Percentiles rank a stretch among this genome's conserved stretches.
phyloP scores from a whole-genome alignment of 2,329 filamentous ascomycete genomes.

The Xylaria sp. region DNA sequence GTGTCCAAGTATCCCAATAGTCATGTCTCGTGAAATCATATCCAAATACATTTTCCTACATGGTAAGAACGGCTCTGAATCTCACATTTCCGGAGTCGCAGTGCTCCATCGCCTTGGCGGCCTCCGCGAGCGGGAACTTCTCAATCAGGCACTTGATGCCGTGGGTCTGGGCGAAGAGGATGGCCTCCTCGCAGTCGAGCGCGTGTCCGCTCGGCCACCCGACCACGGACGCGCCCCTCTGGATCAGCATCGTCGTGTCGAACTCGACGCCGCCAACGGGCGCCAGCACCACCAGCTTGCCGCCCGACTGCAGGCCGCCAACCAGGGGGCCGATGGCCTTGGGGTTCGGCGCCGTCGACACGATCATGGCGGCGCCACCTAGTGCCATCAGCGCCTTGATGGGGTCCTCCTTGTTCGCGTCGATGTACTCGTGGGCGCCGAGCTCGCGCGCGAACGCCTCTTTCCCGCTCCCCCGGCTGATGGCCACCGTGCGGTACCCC shows the following conservation, averaged over 20 bases:
- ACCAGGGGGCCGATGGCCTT: slow-evolving; percentile 65
- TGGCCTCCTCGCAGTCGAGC: slow-evolving; percentile 72
- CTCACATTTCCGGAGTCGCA: slow-evolving; percentile 56
- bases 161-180: slow-evolving; percentile 71
- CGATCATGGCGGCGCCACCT: slow-evolving; percentile 70
- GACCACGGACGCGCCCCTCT: slow-evolving; percentile 68
- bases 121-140: slow-evolving; percentile 68
- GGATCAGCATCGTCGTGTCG: slow-evolving; percentile 56
- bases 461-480: slow-evolving; percentile 75
- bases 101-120: slow-evolving; percentile 57
- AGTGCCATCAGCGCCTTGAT: slow-evolving; percentile 62
- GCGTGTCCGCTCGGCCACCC: slow-evolving; percentile 73
- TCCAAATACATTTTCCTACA: slow-evolving; percentile 42
- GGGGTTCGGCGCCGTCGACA: slow-evolving; percentile 71
- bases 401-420: slow-evolving; percentile 64
- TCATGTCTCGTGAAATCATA: background rate
- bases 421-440: slow-evolving; percentile 70
- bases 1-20: background rate
- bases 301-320: slow-evolving; percentile 62
- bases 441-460: slow-evolving; percentile 71
- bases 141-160: slow-evolving; percentile 73
- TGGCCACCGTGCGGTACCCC: slow-evolving; percentile 77
- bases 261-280: slow-evolving; percentile 60
- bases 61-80: slow-evolving; percentile 59
- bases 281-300: slow-evolving; percentile 71